Evolutionary conservation across 805 yeast species (phyloP), one percentile per base, ranked within the genome.

Genomic region (Candida argentea): DNA sequence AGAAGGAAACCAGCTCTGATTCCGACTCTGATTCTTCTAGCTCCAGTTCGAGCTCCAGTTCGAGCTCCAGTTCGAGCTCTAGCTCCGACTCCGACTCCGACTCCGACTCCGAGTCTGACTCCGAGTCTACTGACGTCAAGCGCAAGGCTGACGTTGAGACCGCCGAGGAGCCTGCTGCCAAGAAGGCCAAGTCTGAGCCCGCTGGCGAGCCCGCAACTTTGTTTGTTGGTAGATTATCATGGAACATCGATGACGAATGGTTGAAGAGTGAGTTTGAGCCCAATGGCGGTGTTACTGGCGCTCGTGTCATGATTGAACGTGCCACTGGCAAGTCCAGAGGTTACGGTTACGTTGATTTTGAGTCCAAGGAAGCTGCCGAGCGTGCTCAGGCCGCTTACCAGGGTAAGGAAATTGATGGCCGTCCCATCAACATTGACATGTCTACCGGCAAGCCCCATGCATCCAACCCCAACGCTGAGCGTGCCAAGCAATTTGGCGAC

Each of bases 211-310:
- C 86, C 45, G 82, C 89, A 35, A 89, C 97, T 36, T 58, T 91
- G 41, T 91, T 91, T 49, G 97, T 87, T 40, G 98, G 98, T 49
- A 79, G 97, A 67, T 73, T 91, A 50, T 86, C 97, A 13, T 91
- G 97, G 97, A 81, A 76, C 59, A 73, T 91, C 49, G 98, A 91
- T 51, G 96, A 87, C 54, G 94, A 78, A 35, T 83, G 95, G 94
- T 75, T 91, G 56, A 68, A 69, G 60, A 65, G 77, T 37, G 96
- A 84, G 65, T 91, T 91, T 57, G 86, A 78, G 55, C 72, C 69
- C 37, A 35, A 58, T 37, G 94, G 89, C 29, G 95, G 94, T 57
- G 91, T 86, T 35, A 48, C 73, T 20, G 57, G 76, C 46, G 96
- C 97, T 42, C 79, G 98, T 65, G 95, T 91, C 42, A 84, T 91